Evolutionary conservation across 2,329 filamentous ascomycete species (phyloP), one percentile per base, ranked within the genome.

Genomic region (Rachicladosporium sp.): DNA sequence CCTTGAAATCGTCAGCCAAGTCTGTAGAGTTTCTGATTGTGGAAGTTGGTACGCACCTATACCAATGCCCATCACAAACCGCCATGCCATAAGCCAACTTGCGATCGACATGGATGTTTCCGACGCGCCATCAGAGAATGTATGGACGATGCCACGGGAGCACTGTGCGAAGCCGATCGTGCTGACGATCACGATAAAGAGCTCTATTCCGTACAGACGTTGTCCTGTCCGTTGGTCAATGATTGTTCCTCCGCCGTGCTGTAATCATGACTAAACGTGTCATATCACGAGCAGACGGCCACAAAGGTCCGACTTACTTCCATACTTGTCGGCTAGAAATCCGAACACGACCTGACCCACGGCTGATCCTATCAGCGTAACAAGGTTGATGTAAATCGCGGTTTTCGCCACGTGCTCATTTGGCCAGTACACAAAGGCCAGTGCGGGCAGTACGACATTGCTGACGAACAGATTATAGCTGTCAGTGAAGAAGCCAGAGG

Each of bases 191-290:
- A 63, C 55, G 29, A 64, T 61, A 3, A 63, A 52, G 2, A 63
- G 46, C 37, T 63, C 61, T n/a, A 62, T 47, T 2, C 61, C 61
- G 37, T 64, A 64, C 48, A 63, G 58, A 27, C 31, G 60, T 59
- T 15, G 56, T 48, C 41, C 31, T 33, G 31, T 10, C 9, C 11
- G 5, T 12, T 33, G 31, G 5, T 11, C 9, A 15, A 10, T 10
- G 31, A 6, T 8, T 2, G 9, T 33, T 4, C 31, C 9, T 33
- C 23, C 15, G 5, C 9, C 15, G 31, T 33, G 9, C 6, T 10
- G 31, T 33, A 11, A 6, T 8, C 23, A 8, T 6, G 7, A 6
- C 23, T 27, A 27, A 8, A 27, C 23, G 23, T 27, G 23, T 27
- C 23, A 27, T 27, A 6, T 27, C 6, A 7, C 23, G 7, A 27